These are phyloP conservation scores for Hyparrhenia diplandra DNA, from an alignment of 176 grass and related monocot species.

Conservation along the genomic window DNA sequence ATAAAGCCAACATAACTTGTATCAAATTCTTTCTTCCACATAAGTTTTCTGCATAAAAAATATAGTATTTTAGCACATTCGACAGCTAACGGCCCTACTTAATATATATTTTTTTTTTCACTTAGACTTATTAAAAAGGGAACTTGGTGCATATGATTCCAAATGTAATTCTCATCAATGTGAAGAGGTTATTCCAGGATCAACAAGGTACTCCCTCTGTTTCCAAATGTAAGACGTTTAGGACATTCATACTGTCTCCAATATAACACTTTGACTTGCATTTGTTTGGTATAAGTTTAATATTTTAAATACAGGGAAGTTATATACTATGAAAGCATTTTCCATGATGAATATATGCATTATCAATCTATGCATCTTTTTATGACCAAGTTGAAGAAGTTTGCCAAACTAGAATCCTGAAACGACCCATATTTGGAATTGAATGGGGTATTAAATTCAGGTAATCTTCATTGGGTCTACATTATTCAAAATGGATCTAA, in stretches of 20 bases:
- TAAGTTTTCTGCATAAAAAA: slow-evolving; percentile 47
- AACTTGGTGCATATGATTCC: no score
- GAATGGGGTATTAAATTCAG: background rate
- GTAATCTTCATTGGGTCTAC: background rate
- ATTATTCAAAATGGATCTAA: background rate
- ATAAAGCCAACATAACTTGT: slow-evolving; percentile 81
- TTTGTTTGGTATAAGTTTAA: background rate
- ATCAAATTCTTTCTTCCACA: slow-evolving; percentile 87
- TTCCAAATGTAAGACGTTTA: no score
- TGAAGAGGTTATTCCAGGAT: background rate
- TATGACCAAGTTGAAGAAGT: background rate
- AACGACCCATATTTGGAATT: background rate
- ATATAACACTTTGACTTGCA: background rate
- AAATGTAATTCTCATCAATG: no score
- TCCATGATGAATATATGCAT: background rate
- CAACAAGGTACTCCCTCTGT: background rate
- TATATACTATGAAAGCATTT: background rate
- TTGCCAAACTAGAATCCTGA: background rate
- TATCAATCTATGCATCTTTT: background rate
- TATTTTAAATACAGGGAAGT: background rate
- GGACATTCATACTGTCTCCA: no score
- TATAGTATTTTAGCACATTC: background rate
- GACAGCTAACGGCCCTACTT: background rate
- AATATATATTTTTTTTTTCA: background rate
- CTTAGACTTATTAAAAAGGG: background rate